These are phyloP conservation scores for Dryas alaskensis DNA, from an alignment of 306 rosid species.

Conservation along the genomic window DNA sequence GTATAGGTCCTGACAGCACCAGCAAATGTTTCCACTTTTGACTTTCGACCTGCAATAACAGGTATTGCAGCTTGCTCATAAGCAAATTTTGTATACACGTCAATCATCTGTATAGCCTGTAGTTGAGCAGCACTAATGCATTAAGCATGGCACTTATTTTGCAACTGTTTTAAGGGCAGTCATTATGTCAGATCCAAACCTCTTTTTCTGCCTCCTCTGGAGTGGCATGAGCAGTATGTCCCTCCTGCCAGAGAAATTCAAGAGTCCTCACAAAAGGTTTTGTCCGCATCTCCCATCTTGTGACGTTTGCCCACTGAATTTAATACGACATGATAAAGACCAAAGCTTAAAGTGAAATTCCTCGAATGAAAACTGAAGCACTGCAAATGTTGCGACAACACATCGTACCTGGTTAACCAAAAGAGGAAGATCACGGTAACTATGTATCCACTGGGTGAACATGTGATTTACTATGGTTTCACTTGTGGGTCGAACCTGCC, in stretches of 20 bases:
- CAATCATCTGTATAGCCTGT: conserved; percentile 96
- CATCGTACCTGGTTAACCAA: conserved; percentile 75
- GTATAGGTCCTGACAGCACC: conserved; percentile 92
- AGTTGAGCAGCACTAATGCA: conserved; percentile 32
- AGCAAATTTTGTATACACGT: conserved; percentile 82
- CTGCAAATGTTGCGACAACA: conserved; percentile 19
- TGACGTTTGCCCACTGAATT: conserved; percentile 90
- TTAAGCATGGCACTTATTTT: conserved; percentile 12
- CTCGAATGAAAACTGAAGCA: conserved; percentile 5
- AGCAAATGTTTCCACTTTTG: conserved; percentile 91
- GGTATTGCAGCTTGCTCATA: conserved; percentile 92
- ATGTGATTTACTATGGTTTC: conserved; percentile 97
- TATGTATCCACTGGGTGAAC: conserved; percentile 98
- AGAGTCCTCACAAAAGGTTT: conserved; percentile 92
- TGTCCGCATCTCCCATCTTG: conserved; percentile 98
- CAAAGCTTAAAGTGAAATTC: conserved; percentile 6
- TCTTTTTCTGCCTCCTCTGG: conserved; percentile 88
- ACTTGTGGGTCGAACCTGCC: conserved; percentile 95
- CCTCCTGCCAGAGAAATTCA: conserved; percentile 97
- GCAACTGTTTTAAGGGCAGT: conserved; percentile 1
- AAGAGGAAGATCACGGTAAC: conserved; percentile 95
- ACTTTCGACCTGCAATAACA: conserved; percentile 91
- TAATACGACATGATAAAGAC: conserved; percentile 23
- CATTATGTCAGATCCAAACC: conserved; percentile 43
- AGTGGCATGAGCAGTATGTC: conserved; percentile 85